Evolutionary conservation across 768 basidiomycete genomes (phyloP).

Genomic region (Tricholomella constricta): DNA sequence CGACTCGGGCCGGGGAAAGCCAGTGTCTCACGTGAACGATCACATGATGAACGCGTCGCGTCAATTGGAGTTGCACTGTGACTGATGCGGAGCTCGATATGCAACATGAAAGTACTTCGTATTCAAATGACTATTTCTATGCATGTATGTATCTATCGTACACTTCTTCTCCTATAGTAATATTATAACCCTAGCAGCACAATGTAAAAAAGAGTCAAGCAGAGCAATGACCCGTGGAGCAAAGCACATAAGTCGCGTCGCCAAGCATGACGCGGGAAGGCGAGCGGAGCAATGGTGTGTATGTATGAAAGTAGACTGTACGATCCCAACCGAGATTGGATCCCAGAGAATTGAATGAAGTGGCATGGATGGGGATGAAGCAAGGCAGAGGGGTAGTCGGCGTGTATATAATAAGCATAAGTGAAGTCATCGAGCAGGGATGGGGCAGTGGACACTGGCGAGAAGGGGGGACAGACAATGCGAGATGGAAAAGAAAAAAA

Average conservation of each 20-base stretch:
- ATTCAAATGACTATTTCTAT: not conserved
- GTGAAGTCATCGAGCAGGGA: conserved; percentile 6
- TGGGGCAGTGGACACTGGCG: conserved; percentile 3
- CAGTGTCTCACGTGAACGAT: not conserved
- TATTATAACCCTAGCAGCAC: not conserved
- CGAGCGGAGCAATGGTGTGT: conserved; percentile 2
- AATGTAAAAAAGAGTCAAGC: not conserved
- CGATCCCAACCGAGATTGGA: conserved; percentile 12
- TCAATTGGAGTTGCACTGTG: too few relatives aligned
- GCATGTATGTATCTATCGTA: conserved; percentile 10
- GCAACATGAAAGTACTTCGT: not conserved
- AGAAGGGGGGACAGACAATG: conserved; percentile 9
- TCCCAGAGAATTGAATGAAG: conserved; percentile 9
- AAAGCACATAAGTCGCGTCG: not conserved
- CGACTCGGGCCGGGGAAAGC: too few relatives aligned
- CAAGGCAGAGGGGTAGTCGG: conserved; percentile 2
- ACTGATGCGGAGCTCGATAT: not conserved
- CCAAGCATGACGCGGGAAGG: conserved; percentile 6
- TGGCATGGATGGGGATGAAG: conserved; percentile 5
- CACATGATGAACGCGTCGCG: not conserved
- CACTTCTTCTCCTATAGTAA: conserved; percentile 4
- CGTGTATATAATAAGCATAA: conserved; percentile 22
- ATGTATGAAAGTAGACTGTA: conserved; percentile 10
- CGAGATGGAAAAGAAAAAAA: conserved; percentile 4
- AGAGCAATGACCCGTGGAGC: conserved; percentile 11